A percentile compares a stretch with the other conserved stretches of the same genome.
Conservation (phyloP, 2,329 filamentous ascomycete species). For the Sphaerulina vaccinii region DNA sequence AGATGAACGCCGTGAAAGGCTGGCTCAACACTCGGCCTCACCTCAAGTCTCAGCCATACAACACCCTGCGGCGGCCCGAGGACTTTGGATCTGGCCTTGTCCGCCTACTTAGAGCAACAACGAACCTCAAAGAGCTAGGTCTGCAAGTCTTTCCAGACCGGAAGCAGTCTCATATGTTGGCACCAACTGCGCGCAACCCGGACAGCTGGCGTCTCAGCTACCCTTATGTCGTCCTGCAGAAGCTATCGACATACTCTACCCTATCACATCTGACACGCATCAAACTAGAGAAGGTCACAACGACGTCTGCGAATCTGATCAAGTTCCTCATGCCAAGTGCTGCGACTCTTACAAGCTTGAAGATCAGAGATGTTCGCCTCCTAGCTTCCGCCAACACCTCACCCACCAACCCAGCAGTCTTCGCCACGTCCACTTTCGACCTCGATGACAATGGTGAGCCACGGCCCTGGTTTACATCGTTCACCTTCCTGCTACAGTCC, state of each 20-base stretch:
- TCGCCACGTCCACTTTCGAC: slow-evolving; percentile 4
- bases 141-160: slow-evolving; percentile 31
- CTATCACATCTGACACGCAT: slow-evolving; percentile 29
- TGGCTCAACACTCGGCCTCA: slow-evolving; percentile 18
- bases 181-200: slow-evolving; percentile 21
- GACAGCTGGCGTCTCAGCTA: slow-evolving; percentile 28
- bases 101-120: slow-evolving; percentile 25
- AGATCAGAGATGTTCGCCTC: slow-evolving; percentile 34
- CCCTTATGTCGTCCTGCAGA: slow-evolving; percentile 25
- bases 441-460: slow-evolving; percentile 3
- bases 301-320: slow-evolving; percentile 23
- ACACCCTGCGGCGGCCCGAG: slow-evolving; percentile 8
- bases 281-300: slow-evolving; percentile 35
- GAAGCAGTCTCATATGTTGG: slow-evolving; percentile 25
- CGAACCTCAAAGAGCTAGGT: slow-evolving; percentile 30
- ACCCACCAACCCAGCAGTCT: slow-evolving; percentile 14
- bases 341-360: slow-evolving; percentile 29
- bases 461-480: slow-evolving; percentile 30
- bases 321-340: slow-evolving; percentile 27
- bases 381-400: slow-evolving; percentile 18
- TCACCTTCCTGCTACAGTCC: slow-evolving; percentile 27
- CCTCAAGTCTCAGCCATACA: slow-evolving; percentile 8
- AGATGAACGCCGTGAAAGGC: slow-evolving; percentile 31
- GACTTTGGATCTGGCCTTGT: slow-evolving; percentile 26
- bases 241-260: slow-evolving; percentile 15